A percentile compares a stretch with the other conserved stretches of the same genome.
These are phyloP conservation scores for Neurospora sp. DNA, from an alignment of 495 filamentous ascomycete genomes.

Conservation along the genomic window DNA sequence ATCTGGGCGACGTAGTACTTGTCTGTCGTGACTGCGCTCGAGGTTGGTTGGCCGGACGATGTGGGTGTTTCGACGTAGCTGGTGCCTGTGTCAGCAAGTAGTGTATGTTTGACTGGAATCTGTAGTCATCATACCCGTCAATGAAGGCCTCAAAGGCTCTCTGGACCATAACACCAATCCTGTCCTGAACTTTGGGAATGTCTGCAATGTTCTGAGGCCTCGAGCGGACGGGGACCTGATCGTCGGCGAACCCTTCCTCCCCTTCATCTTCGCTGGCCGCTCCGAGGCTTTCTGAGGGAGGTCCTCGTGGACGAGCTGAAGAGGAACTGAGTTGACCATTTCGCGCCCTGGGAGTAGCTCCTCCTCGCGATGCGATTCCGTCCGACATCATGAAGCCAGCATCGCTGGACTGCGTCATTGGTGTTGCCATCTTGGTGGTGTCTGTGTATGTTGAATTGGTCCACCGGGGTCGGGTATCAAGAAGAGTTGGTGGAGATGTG, in stretches of 20 bases:
- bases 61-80: slow-evolving; percentile 70
- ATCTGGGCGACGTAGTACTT: slow-evolving; percentile 97
- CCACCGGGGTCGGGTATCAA: neutral
- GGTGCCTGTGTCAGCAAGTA: slow-evolving; percentile 1
- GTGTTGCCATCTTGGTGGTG: slow-evolving; percentile 18
- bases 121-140: slow-evolving; percentile 54
- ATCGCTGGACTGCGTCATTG: slow-evolving; percentile 34
- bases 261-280: slow-evolving; percentile 53
- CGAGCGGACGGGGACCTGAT: slow-evolving; percentile 43
- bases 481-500: neutral
- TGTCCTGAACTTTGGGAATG: slow-evolving; percentile 79
- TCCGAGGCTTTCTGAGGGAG: slow-evolving; percentile 56
- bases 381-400: slow-evolving; percentile 35
- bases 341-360: slow-evolving; percentile 27
- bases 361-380: slow-evolving; percentile 19
- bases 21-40: slow-evolving; percentile 66
- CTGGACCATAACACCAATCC: slow-evolving; percentile 75
- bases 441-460: slow-evolving; percentile 1
- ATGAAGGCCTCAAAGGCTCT: slow-evolving; percentile 81
- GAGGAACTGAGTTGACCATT: slow-evolving; percentile 34
- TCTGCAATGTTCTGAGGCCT: slow-evolving; percentile 48
- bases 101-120: neutral
- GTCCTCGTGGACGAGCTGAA: slow-evolving; percentile 49
- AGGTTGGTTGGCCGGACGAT: slow-evolving; percentile 61
- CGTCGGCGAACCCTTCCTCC: slow-evolving; percentile 44